Conservation (phyloP, 176 grass and related monocot genomes). For the bread wheat (Triticum aestivum) region IWGSC_CS_RefSeq_v2.1 NC_057810.1:53804943-53805442, state of each 20-base stretch:
- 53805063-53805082: too few relatives aligned
- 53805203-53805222: slow-evolving; percentile 6
- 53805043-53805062: too few relatives aligned
- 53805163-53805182: too few relatives aligned
- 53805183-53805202: neutral
- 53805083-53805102: too few relatives aligned
- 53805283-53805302: neutral
- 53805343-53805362: neutral
- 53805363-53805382: neutral
- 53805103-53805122: too few relatives aligned
- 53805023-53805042: too few relatives aligned
- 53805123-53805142: too few relatives aligned
- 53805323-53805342: neutral
- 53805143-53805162: too few relatives aligned
- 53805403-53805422: neutral
- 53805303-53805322: neutral
- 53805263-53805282: neutral
- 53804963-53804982: too few relatives aligned
- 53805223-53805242: neutral
- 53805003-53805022: too few relatives aligned
- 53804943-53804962: too few relatives aligned
- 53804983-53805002: too few relatives aligned
- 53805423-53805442: neutral
- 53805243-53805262: neutral
- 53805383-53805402: neutral